Evolutionary conservation across 768 basidiomycete genomes (phyloP), one percentile per base, ranked within the genome.

Genomic region (Boletus insuetus): DNA sequence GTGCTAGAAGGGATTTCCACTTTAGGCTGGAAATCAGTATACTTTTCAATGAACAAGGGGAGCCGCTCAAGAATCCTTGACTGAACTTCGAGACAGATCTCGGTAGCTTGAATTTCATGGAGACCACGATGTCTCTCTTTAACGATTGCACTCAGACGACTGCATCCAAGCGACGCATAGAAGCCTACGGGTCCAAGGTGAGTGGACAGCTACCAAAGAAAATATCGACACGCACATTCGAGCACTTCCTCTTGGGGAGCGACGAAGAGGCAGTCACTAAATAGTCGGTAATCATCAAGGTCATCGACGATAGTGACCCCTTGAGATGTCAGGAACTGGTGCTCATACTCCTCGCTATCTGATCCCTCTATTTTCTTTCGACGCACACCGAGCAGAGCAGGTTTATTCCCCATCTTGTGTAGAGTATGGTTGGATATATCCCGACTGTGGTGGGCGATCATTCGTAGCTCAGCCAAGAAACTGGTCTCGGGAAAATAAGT

Each of bases 31-130:
- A 82, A 74, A 68, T 87, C 82, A 3, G 80, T 80, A 56, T 92
- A 87, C 64, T 94, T 94, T 44, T 93, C 86, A 9, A 96, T 75
- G 76, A 97, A 96, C 32, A 98, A 75, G 1, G 93, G 89, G 26
- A 95, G 75, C 19, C 94, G 76, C 68, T 95, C 87, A 29, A 94
- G 71, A 22, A 92, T 81, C 45, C 89, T 73, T 4, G 75, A 61
- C 10, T 81, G 81, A n/a, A 77, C 79, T 11, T 85, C 80, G 2
- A 59, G 53, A 7, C 82, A 79, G 24, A 71, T 67, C 53, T 75
- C 75, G 1, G 79, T 75, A 41, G 74, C 67, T 29, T 66, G 69
- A 13, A 83, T 64, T 64, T 87, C 83, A 5, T 65, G 65, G 6
- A 77, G 70, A 1, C 81, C 75, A 46, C 81, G 77, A 62, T 89